Conservation (phyloP, 163 green algal genomes). For the Scenedesmus sp. region DNA sequence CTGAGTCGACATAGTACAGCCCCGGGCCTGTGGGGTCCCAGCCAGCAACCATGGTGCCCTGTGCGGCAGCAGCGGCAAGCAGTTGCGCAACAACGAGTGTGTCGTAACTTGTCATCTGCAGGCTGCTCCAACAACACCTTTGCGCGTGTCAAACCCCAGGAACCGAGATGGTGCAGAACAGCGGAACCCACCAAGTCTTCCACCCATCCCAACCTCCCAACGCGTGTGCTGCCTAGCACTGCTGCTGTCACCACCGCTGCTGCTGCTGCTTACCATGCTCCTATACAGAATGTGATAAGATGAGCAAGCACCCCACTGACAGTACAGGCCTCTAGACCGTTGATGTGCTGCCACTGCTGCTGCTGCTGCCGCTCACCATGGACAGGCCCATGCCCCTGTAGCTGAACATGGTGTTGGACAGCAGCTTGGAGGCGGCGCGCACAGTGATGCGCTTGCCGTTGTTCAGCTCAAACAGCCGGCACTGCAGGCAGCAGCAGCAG, state of each 20-base stretch:
- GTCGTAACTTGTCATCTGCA: too few relatives aligned
- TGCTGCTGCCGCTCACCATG: slow-evolving; percentile 81
- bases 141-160: too few relatives aligned
- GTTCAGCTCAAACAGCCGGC: slow-evolving; percentile 97
- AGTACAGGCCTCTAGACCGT: background rate
- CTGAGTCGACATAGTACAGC: slow-evolving; percentile 99
- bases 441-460: slow-evolving; percentile 98
- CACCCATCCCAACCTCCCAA: too few relatives aligned
- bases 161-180: too few relatives aligned
- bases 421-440: slow-evolving; percentile 96
- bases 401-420: slow-evolving; percentile 98
- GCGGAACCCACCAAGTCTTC: too few relatives aligned
- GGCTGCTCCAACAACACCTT: too few relatives aligned
- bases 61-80: too few relatives aligned
- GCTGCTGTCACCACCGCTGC: background rate
- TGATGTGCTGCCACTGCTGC: background rate
- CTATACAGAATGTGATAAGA: slow-evolving; percentile 96
- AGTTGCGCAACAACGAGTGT: too few relatives aligned
- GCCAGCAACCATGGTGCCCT: slow-evolving; percentile 98
- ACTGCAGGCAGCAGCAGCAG: slow-evolving; percentile 77
- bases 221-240: too few relatives aligned
- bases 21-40: slow-evolving; percentile 92
- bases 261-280: slow-evolving; percentile 92
- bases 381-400: slow-evolving; percentile 98
- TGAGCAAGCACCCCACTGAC: background rate